phyloP scores from a whole-genome alignment of 75 land plant species.

The Selaginella moellendorffii region DNA sequence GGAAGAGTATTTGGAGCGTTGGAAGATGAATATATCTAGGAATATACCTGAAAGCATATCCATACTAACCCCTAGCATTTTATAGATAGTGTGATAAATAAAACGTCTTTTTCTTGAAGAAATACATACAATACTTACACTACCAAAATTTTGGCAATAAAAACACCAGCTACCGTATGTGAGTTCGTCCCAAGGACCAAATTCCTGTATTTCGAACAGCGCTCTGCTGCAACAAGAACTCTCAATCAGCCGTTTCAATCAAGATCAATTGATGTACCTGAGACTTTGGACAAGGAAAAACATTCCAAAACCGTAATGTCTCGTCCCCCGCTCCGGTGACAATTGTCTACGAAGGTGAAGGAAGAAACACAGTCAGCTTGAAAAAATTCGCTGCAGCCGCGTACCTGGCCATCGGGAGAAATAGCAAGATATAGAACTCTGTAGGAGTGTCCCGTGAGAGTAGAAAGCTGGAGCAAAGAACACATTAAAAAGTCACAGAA shows the following conservation, averaged over 20 bases:
- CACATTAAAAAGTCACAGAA: not conserved
- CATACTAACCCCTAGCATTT: no score
- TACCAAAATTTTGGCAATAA: not conserved
- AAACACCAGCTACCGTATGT: constrained; percentile 30
- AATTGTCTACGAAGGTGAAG: constrained; percentile 43
- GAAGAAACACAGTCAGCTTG: not conserved
- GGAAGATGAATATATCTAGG: no score
- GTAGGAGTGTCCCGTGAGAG: constrained; percentile 81
- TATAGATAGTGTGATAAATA: no score
- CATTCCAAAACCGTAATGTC: constrained; percentile 87
- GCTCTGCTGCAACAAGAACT: constrained; percentile 14
- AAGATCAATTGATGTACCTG: constrained; percentile 20
- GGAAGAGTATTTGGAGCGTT: no score
- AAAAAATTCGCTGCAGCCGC: no score
- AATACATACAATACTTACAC: not conserved
- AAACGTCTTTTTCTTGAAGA: no score
- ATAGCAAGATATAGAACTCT: constrained; percentile 85
- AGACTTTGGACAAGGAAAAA: constrained; percentile 77
- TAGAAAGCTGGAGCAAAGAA: constrained; percentile 54
- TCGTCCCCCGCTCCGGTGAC: constrained; percentile 98
- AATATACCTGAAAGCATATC: no score
- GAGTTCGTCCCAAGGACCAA: constrained; percentile 57
- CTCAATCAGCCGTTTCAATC: constrained; percentile 1
- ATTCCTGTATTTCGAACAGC: constrained; percentile 45
- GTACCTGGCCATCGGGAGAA: constrained; percentile 99